Evolutionary conservation across 2,329 filamentous ascomycete species (phyloP).

Genomic region (Trichoderma sp.): DNA sequence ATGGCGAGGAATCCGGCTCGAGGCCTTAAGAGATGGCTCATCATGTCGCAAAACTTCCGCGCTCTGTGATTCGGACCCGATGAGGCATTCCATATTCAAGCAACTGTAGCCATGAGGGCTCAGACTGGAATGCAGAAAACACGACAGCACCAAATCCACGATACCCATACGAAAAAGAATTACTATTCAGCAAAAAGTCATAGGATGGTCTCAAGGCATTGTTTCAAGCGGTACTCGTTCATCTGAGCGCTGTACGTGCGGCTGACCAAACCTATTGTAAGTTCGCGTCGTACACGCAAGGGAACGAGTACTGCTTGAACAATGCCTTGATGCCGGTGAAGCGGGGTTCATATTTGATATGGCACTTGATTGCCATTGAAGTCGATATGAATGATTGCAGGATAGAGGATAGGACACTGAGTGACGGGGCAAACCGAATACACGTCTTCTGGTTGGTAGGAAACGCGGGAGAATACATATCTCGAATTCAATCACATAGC

Average conservation of each 20-base stretch:
- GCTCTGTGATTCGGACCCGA: slow-evolving; percentile 40
- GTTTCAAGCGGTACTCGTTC: neutral
- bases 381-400: neutral
- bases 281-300: neutral
- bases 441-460: neutral
- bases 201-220: neutral
- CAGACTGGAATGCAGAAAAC: neutral
- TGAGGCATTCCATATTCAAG: neutral
- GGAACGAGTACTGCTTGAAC: neutral
- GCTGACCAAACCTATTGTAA: neutral
- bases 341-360: neutral
- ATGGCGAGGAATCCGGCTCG: slow-evolving; percentile 55
- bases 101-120: neutral
- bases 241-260: neutral
- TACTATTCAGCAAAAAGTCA: neutral
- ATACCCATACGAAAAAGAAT: neutral
- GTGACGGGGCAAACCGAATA: neutral
- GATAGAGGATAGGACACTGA: neutral
- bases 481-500: neutral
- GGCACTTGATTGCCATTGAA: neutral
- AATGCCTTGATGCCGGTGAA: neutral
- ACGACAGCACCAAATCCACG: neutral
- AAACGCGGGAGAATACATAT: neutral
- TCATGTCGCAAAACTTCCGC: slow-evolving; percentile 73
- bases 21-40: slow-evolving; percentile 61